phyloP scores from a whole-genome alignment of 1,284 basidiomycete species.

The Fomes fomentarius region DNA sequence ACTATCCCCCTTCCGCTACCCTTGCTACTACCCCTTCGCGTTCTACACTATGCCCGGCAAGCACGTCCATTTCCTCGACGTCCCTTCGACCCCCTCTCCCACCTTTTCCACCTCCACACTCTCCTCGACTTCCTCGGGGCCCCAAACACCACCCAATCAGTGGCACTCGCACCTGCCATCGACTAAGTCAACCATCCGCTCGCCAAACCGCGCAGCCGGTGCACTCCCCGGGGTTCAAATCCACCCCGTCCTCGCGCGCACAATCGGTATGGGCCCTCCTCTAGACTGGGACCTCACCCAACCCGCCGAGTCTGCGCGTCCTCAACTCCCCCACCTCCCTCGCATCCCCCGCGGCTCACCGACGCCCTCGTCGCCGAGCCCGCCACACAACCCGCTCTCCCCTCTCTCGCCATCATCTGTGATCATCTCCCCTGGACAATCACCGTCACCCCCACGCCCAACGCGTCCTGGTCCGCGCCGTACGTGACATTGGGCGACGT shows the following conservation, averaged over 20 bases:
- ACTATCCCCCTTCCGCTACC: background rate
- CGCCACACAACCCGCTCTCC: constrained; percentile 15
- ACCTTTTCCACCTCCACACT: constrained; percentile 20
- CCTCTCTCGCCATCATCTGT: constrained; percentile 20
- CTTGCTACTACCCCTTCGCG: background rate
- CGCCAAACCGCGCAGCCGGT: background rate
- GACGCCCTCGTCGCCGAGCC: constrained; percentile 12
- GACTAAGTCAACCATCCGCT: constrained; percentile 3
- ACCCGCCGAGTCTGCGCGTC: constrained; percentile 8
- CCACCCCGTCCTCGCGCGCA: constrained; percentile 15
- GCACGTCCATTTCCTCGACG: constrained; percentile 24
- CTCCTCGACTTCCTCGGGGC: constrained; percentile 19
- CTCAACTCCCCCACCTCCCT: constrained; percentile 1
- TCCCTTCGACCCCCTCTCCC: constrained; percentile 18
- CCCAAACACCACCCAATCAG: constrained; percentile 13
- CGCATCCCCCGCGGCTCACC: constrained; percentile 6
- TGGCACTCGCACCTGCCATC: constrained; percentile 5
- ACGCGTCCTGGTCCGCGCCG: constrained; percentile 17
- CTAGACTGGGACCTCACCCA: constrained; percentile 19
- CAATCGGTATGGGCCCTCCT: constrained; percentile 9
- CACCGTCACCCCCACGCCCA: constrained; percentile 10
- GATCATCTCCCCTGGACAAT: constrained; percentile 23
- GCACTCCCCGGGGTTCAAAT: constrained; percentile 4
- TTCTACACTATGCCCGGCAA: constrained; percentile 18
- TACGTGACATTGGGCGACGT: constrained; percentile 29